These are phyloP conservation scores for Leucosporidium creatinivorum DNA, from an alignment of 768 basidiomycete species.

Conservation along the genomic window DNA sequence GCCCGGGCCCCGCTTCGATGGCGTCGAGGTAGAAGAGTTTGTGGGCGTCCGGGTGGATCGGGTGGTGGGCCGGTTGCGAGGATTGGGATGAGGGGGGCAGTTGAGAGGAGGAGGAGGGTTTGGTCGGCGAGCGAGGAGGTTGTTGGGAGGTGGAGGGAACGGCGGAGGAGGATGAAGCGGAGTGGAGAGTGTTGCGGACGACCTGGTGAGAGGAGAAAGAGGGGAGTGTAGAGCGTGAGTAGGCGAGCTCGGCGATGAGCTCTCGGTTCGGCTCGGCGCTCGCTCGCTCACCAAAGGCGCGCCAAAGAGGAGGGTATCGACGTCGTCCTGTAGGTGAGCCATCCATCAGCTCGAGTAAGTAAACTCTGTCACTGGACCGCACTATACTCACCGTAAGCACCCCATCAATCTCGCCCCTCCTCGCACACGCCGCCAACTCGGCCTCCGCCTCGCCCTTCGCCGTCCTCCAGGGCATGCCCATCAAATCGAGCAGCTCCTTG, in stretches of 20 bases:
- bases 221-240: too few species aligned
- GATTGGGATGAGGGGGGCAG: not conserved
- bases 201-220: conserved; percentile 5
- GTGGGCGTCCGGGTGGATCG: conserved; percentile 5
- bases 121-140: not conserved
- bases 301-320: conserved; percentile 32
- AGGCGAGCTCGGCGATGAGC: not conserved
- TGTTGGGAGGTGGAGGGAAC: not conserved
- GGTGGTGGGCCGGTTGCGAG: too few species aligned
- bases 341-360: not conserved
- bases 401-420: conserved; percentile 23
- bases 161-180: not conserved
- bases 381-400: conserved; percentile 24
- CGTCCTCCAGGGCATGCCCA: conserved; percentile 15
- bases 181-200: conserved; percentile 6
- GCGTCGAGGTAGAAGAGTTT: not conserved
- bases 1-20: conserved; percentile 1
- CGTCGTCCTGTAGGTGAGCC: conserved; percentile 21
- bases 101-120: not conserved
- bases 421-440: conserved; percentile 23
- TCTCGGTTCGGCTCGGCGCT: too few species aligned
- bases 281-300: conserved; percentile 12
- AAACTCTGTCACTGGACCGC: too few species aligned
- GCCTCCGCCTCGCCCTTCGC: conserved; percentile 35
- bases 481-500: conserved; percentile 12